Base-by-base conservation (phyloP, 768 basidiomycete species). In the Rickenella mellea region DNA sequence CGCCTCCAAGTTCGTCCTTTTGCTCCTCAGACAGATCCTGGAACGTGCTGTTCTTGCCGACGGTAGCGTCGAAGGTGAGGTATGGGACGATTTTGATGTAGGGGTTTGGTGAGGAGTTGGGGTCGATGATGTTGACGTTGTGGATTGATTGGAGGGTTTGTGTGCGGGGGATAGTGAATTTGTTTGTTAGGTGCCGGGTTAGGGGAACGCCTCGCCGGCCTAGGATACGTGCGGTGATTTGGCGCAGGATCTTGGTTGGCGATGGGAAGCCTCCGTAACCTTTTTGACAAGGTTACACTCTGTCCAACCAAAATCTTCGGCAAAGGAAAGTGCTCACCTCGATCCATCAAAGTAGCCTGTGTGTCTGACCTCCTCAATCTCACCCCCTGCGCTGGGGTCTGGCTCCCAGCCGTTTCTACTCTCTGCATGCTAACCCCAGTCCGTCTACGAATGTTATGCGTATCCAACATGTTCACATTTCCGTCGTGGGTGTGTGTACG, bases 1-100 rank as follows among this genome's bases (percentile, higher is more conserved):
- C 60, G 14, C 63, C 63, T 19, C 63, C 63, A 8, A 65, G 46
- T 39, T 65, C 63, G 27, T 65, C 62, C 47, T 59, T 55, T 40
- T 65, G 60, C 19, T 65, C 63, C 36, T 55, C 51, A 5, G 60
- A 63, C 41, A 65, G 47, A 19, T 55, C 59, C 20, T 56, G 52
- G 45, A 65, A 65, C 25, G 54, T 45, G 40, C 54, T 56, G 41
- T 65, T 65, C 27, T 61, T 47, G 3, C 63, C 63, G 8, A 65
- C 61, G 3, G 54, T 48, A n/a, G 62, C 62, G 20, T 60, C 51
- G 45, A 65, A 65, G 2, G 52, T 48, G 46, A 65, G 61, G 42
- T 65, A 65, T 0, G 58, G 57, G 2, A 62, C 63, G 30, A 19
- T 32, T 19, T 32, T 32, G 7, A 32, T 19, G n/a, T n/a, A n/a